Evolutionary conservation across 306 rosid species (phyloP), one percentile per base, ranked within the genome.

Genomic region (Lupinus albus): DNA sequence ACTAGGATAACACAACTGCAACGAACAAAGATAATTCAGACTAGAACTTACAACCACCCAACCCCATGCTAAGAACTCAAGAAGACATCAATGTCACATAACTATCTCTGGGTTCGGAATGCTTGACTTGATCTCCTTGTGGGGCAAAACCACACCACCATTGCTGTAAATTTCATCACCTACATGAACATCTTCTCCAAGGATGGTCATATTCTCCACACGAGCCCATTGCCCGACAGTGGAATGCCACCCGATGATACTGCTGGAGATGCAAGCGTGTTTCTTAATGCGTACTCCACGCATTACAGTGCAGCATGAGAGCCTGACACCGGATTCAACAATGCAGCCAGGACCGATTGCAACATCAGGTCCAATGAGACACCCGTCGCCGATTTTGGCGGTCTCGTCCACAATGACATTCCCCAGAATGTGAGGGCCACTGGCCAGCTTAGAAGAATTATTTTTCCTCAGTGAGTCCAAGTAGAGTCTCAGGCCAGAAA

Each of bases 211-310:
- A 77, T 93, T 93, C 79, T 93, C 98, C 14, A 89, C 89, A 8
- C 97, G 95, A 32, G 98, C 95, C 98, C 98, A 93, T 60, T 86
- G 91, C n/a, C 98, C 98, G 1, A 93, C 86, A 2, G 98, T 93
- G 18, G 94, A 93, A 72, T 93, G 96, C 98, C 98, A 93, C 14
- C 98, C 98, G 10, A 93, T 83, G 81, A 93, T 93, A 48, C 98
- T 93, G 84, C 88, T 74, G 44, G 98, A 88, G 77, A 89, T 80
- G 87, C 98, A 93, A 61, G 98, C 84, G 10, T 93, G 97, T 60
- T 79, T 88, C 77, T 86, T 93, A 68, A 93, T 77, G 48, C 97
- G 89, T 45, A 74, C 95, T 42, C 98, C 98, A 0, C 90, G 95
- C 98, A 93, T 93, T 10, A 93, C 78, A 0, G 98, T 93, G 76